These are phyloP conservation scores for Dactylellina sp. DNA, from an alignment of 2,329 filamentous ascomycete species.

Conservation along the genomic window DNA sequence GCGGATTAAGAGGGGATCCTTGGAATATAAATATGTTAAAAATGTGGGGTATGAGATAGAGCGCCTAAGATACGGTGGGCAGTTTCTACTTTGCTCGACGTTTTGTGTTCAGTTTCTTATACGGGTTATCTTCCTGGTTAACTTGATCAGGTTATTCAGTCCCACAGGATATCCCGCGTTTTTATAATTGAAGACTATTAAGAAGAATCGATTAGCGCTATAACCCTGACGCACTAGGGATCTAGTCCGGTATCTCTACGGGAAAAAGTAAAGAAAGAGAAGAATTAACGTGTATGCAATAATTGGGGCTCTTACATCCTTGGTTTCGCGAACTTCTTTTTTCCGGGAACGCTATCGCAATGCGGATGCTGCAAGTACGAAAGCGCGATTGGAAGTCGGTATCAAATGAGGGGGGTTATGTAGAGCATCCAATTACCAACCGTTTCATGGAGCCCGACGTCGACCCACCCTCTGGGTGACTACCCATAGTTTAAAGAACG, in stretches of 20 bases:
- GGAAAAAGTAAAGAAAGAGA: constrained; percentile 35
- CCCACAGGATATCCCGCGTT: constrained; percentile 38
- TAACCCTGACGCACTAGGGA: constrained; percentile 26
- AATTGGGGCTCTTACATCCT: constrained; percentile 18
- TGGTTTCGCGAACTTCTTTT: constrained; percentile 25
- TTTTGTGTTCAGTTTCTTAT: constrained; percentile 18
- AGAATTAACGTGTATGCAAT: constrained; percentile 16
- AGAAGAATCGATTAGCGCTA: constrained; percentile 14
- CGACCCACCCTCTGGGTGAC: constrained; percentile 19
- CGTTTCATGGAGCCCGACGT: not conserved
- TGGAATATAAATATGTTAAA: constrained; percentile 44
- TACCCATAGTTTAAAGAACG: constrained; percentile 6
- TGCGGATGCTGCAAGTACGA: constrained; percentile 12
- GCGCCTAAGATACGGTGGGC: constrained; percentile 16
- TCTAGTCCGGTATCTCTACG: constrained; percentile 15
- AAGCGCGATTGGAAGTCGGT: constrained; percentile 7
- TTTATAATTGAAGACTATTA: constrained; percentile 39
- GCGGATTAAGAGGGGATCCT: constrained; percentile 29
- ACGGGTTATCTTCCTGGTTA: constrained; percentile 20
- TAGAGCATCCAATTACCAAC: not conserved
- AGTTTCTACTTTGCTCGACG: constrained; percentile 4
- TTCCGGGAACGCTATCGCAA: constrained; percentile 11
- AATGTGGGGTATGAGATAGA: constrained; percentile 48
- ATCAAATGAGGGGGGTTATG: constrained; percentile 14
- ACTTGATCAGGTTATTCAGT: constrained; percentile 27